These are phyloP conservation scores for Aureobasidium zeae DNA, from an alignment of 2,329 filamentous ascomycete genomes.

Conservation along the genomic window DNA sequence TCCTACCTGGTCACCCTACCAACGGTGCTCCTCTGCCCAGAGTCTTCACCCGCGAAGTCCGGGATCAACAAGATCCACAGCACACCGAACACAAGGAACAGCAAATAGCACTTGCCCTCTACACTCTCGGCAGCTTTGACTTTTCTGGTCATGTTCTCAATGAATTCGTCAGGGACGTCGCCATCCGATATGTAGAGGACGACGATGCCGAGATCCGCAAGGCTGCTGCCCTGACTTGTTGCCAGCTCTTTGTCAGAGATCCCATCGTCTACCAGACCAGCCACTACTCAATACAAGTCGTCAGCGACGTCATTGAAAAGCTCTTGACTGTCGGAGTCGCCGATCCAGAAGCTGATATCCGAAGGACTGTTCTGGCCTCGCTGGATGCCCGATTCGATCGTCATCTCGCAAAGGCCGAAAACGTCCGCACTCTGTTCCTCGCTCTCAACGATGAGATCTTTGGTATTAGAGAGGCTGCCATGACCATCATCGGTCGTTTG, in stretches of 20 bases:
- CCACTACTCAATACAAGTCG: conserved; percentile 91
- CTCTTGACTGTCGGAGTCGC: conserved; percentile 90
- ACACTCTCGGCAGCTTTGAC: conserved; percentile 96
- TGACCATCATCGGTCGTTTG: conserved; percentile 89
- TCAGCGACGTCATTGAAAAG: conserved; percentile 95
- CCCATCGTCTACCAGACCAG: conserved; percentile 98
- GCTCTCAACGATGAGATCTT: conserved; percentile 94
- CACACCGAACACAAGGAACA: conserved; percentile 71
- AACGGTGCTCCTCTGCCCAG: conserved; percentile 75
- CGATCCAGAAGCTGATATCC: conserved; percentile 78
- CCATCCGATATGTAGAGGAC: conserved; percentile 95
- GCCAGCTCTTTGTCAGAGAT: conserved; percentile 92
- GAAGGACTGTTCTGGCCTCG: conserved; percentile 76
- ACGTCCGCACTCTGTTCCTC: conserved; percentile 89
- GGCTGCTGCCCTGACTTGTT: conserved; percentile 91
- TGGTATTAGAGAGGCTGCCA: conserved; percentile 83
- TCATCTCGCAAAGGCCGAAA: conserved; percentile 94
- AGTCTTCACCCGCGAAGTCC: conserved; percentile 55
- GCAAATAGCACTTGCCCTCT: conserved; percentile 85
- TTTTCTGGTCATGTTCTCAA: conserved; percentile 88
- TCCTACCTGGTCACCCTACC: conserved; percentile 81
- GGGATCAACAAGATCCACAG: conserved; percentile 75
- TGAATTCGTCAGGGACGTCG: conserved; percentile 96
- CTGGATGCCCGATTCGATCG: conserved; percentile 91
- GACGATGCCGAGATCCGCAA: conserved; percentile 90